Evolutionary conservation across 1,284 basidiomycete species (phyloP).

Genomic region (Fereydounia khargensis): DNA sequence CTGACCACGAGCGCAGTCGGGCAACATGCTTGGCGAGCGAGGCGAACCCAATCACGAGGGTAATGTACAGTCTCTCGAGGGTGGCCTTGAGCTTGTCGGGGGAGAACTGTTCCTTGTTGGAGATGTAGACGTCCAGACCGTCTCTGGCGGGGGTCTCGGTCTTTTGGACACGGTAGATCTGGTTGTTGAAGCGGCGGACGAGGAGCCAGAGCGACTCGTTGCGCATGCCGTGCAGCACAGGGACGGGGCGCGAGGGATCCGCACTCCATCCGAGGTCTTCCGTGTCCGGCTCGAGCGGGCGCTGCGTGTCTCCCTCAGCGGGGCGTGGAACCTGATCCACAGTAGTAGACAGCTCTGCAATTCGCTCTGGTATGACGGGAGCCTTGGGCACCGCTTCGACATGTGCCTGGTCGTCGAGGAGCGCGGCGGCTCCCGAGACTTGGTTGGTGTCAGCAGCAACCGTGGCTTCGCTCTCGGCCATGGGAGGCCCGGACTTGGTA

Average conservation of each 20-base stretch:
- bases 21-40: constrained; percentile 62
- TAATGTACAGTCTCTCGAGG: constrained; percentile 63
- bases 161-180: constrained; percentile 59
- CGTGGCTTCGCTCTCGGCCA: not conserved
- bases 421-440: constrained; percentile 8
- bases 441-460: constrained; percentile 6
- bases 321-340: constrained; percentile 22
- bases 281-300: constrained; percentile 39
- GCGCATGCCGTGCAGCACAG: constrained; percentile 54
- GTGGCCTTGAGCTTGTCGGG: constrained; percentile 63
- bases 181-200: constrained; percentile 61
- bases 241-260: constrained; percentile 37
- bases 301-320: constrained; percentile 24
- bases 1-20: constrained; percentile 63
- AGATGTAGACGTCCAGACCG: constrained; percentile 61
- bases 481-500: no score
- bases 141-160: constrained; percentile 37
- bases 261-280: constrained; percentile 45
- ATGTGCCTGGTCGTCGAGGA: constrained; percentile 28
- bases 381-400: constrained; percentile 29
- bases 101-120: constrained; percentile 61
- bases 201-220: constrained; percentile 61
- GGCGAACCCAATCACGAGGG: constrained; percentile 61
- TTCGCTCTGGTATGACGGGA: constrained; percentile 13
- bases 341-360: constrained; percentile 13